Percentiles rank a stretch among this genome's conserved stretches.
phyloP scores from a whole-genome alignment of 2,329 filamentous ascomycete genomes.

The Tolypocladium inflatum region DNA sequence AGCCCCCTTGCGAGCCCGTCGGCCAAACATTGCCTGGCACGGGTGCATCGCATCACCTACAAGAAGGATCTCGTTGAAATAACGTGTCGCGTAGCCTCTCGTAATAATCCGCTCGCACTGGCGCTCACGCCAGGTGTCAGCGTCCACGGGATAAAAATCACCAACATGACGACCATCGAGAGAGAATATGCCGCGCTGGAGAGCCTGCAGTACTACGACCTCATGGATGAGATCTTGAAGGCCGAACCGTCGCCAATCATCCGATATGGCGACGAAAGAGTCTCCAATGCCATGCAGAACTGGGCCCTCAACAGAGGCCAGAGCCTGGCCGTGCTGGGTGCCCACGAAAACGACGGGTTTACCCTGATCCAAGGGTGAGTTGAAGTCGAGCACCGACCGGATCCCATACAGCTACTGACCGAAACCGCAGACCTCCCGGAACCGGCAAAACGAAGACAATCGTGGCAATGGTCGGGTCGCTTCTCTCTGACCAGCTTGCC shows the following conservation, averaged over 20 bases:
- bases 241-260: slow-evolving; percentile 86
- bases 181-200: slow-evolving; percentile 89
- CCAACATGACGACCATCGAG: slow-evolving; percentile 89
- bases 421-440: slow-evolving; percentile 61
- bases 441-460: slow-evolving; percentile 99
- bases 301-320: slow-evolving; percentile 85
- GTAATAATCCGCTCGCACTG: slow-evolving; percentile 49
- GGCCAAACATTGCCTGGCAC: slow-evolving; percentile 74
- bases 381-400: too few relatives aligned
- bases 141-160: slow-evolving; percentile 71
- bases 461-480: slow-evolving; percentile 84
- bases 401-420: slow-evolving; percentile 16
- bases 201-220: slow-evolving; percentile 88
- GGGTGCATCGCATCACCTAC: slow-evolving; percentile 69
- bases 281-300: slow-evolving; percentile 59
- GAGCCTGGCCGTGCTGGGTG: slow-evolving; percentile 83
- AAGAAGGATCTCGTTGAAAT: slow-evolving; percentile 79
- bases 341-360: slow-evolving; percentile 92
- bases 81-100: slow-evolving; percentile 71
- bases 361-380: slow-evolving; percentile 82
- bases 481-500: slow-evolving; percentile 35
- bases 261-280: slow-evolving; percentile 64
- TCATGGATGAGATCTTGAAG: slow-evolving; percentile 83
- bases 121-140: slow-evolving; percentile 59
- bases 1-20: slow-evolving; percentile 57